phyloP scores from a whole-genome alignment of 768 basidiomycete genomes.

The Mycena latifolia region DNA sequence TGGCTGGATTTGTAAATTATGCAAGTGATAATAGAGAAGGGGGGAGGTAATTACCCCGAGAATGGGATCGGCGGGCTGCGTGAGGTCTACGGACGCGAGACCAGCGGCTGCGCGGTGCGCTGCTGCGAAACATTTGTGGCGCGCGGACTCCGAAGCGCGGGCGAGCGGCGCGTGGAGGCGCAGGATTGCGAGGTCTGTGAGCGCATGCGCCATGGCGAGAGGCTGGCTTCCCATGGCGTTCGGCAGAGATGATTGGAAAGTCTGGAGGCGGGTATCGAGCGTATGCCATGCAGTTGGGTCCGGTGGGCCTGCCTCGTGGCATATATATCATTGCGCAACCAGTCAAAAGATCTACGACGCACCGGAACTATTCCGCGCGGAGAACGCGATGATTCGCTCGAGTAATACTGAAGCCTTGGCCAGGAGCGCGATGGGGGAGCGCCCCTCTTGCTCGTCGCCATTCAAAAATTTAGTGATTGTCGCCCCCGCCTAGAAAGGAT shows the following conservation, averaged over 20 bases:
- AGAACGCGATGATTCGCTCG: constrained; percentile 11
- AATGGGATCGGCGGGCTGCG: neutral
- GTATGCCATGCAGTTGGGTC: neutral
- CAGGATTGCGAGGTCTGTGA: constrained; percentile 16
- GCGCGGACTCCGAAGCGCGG: neutral
- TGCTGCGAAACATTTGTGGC: neutral
- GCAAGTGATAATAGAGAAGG: neutral
- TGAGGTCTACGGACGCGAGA: neutral
- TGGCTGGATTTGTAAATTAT: neutral
- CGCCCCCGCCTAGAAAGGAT: constrained; percentile 9
- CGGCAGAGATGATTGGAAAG: constrained; percentile 10
- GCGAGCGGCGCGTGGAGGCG: constrained; percentile 17
- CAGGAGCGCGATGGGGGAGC: constrained; percentile 9
- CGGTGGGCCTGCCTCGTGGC: neutral
- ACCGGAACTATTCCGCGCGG: neutral
- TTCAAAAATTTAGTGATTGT: too few relatives aligned
- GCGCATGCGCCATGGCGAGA: constrained; percentile 13
- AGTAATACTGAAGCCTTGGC: constrained; percentile 24
- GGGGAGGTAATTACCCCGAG: neutral
- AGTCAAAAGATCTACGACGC: neutral
- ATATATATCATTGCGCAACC: too few relatives aligned
- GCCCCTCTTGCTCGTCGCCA: constrained; percentile 10
- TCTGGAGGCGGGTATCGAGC: constrained; percentile 6
- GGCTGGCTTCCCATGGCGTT: neutral
- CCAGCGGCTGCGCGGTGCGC: neutral